phyloP scores from a whole-genome alignment of 495 filamentous ascomycete species.

The Penicillium diatomitis region DNA sequence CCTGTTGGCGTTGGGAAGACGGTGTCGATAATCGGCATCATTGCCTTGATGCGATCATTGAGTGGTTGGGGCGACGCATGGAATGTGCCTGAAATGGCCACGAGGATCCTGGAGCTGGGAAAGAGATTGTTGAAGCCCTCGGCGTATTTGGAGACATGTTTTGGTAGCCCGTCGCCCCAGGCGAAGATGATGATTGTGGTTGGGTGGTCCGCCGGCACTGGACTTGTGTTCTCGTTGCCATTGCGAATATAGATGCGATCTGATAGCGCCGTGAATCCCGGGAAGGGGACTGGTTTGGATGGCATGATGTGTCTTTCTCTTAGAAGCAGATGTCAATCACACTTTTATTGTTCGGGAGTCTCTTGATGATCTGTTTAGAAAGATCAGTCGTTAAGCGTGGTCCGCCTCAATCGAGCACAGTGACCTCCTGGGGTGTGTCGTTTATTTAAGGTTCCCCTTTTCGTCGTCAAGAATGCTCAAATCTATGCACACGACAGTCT shows the following conservation, averaged over 20 bases:
- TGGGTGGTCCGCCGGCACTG: slow-evolving; percentile 12
- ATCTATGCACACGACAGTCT: too few species aligned
- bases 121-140: slow-evolving; percentile 43
- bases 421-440: too few species aligned
- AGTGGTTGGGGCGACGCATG: slow-evolving; percentile 34
- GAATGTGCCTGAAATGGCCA: slow-evolving; percentile 40
- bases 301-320: slow-evolving; percentile 6
- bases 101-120: slow-evolving; percentile 35
- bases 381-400: too few species aligned
- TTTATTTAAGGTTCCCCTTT: too few species aligned
- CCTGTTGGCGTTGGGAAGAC: slow-evolving; percentile 27
- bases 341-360: too few species aligned
- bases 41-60: slow-evolving; percentile 30
- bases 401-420: too few species aligned
- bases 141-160: slow-evolving; percentile 45
- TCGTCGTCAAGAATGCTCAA: too few species aligned
- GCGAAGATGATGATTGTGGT: slow-evolving; percentile 34
- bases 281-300: slow-evolving; percentile 17
- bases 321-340: too few species aligned
- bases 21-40: slow-evolving; percentile 42
- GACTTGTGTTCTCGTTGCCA: slow-evolving; percentile 11
- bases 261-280: slow-evolving; percentile 19
- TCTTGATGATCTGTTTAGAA: too few species aligned
- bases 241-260: slow-evolving; percentile 20
- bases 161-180: slow-evolving; percentile 47